These are phyloP conservation scores for Leccinum pachyderme DNA, from an alignment of 1,284 basidiomycete species.

Conservation along the genomic window DNA sequence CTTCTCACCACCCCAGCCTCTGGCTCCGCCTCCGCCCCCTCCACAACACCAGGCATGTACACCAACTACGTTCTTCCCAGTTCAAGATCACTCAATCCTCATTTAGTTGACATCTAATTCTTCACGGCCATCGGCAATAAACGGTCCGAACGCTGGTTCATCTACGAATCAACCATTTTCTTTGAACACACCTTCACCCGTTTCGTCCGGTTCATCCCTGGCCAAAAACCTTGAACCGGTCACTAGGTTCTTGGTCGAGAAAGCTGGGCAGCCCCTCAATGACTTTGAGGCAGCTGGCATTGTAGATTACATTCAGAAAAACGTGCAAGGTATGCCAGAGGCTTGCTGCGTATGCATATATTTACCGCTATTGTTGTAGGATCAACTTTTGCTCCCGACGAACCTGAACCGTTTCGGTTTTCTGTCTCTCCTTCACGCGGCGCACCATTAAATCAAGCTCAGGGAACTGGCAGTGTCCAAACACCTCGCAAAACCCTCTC, in stretches of 20 bases:
- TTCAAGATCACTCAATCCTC: conserved; percentile 28
- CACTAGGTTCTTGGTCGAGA: conserved; percentile 43
- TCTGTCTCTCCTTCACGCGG: conserved; percentile 47
- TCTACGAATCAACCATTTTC: conserved; percentile 22
- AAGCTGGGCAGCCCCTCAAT: conserved; percentile 46
- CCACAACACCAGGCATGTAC: conserved; percentile 31
- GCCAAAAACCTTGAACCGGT: conserved; percentile 46
- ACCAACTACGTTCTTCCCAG: conserved; percentile 17
- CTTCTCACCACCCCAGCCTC: conserved; percentile 18
- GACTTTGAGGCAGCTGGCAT: conserved; percentile 52
- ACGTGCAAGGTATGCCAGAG: conserved; percentile 36
- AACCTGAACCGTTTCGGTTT: conserved; percentile 58
- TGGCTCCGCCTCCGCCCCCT: conserved; percentile 17
- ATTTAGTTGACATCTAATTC: conserved; percentile 25
- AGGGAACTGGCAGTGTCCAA: conserved; percentile 16
- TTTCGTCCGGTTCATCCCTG: conserved; percentile 26
- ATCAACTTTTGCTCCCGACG: conserved; percentile 34
- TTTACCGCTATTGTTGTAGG: conserved; percentile 23
- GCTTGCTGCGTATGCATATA: conserved; percentile 5
- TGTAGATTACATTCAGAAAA: conserved; percentile 49
- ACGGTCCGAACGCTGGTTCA: conserved; percentile 11
- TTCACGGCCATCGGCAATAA: conserved; percentile 14
- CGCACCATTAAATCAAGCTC: conserved; percentile 37
- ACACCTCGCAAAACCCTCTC: conserved; percentile 50
- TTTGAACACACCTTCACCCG: conserved; percentile 11